Base-by-base conservation (phyloP, 139 green algal species). In the Closterium sp. region DNA sequence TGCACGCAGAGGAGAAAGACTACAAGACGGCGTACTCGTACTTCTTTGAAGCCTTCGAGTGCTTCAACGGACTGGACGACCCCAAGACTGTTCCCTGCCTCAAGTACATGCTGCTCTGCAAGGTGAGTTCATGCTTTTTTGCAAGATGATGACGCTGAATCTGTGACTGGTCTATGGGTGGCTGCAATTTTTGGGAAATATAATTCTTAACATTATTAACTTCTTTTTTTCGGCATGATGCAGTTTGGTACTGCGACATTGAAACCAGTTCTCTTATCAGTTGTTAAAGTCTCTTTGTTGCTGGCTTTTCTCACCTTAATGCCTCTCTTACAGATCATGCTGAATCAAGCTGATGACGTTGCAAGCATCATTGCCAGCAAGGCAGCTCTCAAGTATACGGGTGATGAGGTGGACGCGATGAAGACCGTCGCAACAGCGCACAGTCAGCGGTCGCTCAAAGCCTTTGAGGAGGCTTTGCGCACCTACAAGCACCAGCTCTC, bases 41-140 rank as follows among this genome's bases (percentile, higher is more conserved):
- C 96, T 99, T 99, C 94, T 99, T 98, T 92, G 98, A 99, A 96
- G 97, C 97, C 2, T 99, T 99, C 95, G 98, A 99, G 96, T 96
- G 97, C 91, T 91, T 97, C 4, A 96, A 89, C 22, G 92, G 96
- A 2, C 95, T 99, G 91, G 96, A 99, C 85, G 97, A 98, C 86
- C 89, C 92, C 9, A 96, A 96, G 79, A 98, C 98, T 0, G 95
- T 98, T 62, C 84, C 93, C 4, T 95, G 96, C 73, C 96, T 99
- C 79, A 99, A 99, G 96, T 99, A 99, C 96, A 99, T 99, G 98
- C 96, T 99, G 91, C 96, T 99, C 87, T 97, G 96, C 96, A 99
- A 99, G 93, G 95, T 97, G n/a, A 99, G 96, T 99, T 99, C 96
- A 99, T 99, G 98, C 96, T 99, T 91, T 95, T 99, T 86, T 97